Evolutionary conservation across 257 asterid species (phyloP).

Genomic region (Plectranthus barbatus): DNA sequence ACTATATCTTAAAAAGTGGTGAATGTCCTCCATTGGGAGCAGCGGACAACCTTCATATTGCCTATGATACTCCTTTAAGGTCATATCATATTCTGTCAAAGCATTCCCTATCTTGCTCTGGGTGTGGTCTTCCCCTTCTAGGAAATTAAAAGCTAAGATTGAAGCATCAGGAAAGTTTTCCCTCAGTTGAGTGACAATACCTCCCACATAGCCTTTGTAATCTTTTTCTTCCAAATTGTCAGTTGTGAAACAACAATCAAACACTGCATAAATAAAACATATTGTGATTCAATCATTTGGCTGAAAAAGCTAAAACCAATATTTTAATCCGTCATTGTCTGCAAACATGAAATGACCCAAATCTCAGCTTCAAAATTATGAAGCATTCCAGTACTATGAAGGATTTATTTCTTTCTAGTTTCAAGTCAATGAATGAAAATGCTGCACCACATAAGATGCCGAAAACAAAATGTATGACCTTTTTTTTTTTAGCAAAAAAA

Average conservation of each 20-base stretch:
- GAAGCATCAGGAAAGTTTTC: slow-evolving; percentile 75
- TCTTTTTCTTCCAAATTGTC: slow-evolving; percentile 60
- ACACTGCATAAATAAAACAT: slow-evolving; percentile 42
- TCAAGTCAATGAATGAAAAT: not conserved
- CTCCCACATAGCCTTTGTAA: slow-evolving; percentile 66
- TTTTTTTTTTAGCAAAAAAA: too few species aligned
- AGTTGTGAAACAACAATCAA: slow-evolving; percentile 86
- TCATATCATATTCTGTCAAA: slow-evolving; percentile 68
- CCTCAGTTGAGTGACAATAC: slow-evolving; percentile 57
- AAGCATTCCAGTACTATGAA: not conserved
- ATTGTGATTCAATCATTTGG: slow-evolving; percentile 12
- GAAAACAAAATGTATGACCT: not conserved
- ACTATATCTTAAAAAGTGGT: slow-evolving; percentile 82
- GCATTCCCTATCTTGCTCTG: slow-evolving; percentile 64
- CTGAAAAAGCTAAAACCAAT: not conserved
- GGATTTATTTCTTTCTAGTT: not conserved
- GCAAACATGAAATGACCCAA: not conserved
- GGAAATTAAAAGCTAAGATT: slow-evolving; percentile 76
- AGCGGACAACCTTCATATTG: slow-evolving; percentile 88
- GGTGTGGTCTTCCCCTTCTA: slow-evolving; percentile 48
- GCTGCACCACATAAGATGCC: not conserved
- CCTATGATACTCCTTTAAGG: slow-evolving; percentile 92
- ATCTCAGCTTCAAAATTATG: not conserved
- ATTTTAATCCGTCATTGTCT: not conserved
- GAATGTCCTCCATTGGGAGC: slow-evolving; percentile 91